Percentiles rank a stretch among this genome's conserved stretches.
These are phyloP conservation scores for Apiospora arundinis DNA, from an alignment of 2,329 filamentous ascomycete species.

Conservation along the genomic window DNA sequence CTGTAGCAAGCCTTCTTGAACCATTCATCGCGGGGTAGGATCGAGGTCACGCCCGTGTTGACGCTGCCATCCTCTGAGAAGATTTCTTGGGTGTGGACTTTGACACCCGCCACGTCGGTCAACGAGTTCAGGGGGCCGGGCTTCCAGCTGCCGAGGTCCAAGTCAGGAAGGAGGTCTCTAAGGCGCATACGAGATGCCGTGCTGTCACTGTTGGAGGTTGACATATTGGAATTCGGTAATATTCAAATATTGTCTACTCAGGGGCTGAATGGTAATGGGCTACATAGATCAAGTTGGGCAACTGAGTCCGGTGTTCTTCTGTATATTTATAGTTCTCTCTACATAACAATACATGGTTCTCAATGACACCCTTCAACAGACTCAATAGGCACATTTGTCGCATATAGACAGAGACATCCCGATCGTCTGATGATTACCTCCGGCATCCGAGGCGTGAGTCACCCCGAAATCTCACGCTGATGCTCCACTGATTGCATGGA, in stretches of 20 bases:
- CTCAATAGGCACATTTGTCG: not conserved
- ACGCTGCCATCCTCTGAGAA: conserved; percentile 42
- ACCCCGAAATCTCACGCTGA: not conserved
- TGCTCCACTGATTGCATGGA: too few relatives aligned
- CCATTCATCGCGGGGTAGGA: conserved; percentile 54
- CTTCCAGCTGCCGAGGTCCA: conserved; percentile 51
- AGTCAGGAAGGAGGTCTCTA: conserved; percentile 51
- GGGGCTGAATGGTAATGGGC: not conserved
- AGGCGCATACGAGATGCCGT: conserved; percentile 41
- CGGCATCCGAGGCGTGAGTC: not conserved
- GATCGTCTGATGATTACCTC: not conserved
- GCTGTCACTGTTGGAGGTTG: not conserved
- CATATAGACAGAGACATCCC: not conserved
- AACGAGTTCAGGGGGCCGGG: conserved; percentile 55
- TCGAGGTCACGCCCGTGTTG: conserved; percentile 58
- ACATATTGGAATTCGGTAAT: not conserved
- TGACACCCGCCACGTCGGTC: conserved; percentile 57
- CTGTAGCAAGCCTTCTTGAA: conserved; percentile 52
- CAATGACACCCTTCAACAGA: not conserved
- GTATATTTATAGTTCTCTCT: not conserved
- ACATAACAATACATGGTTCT: not conserved
- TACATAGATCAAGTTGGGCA: not conserved
- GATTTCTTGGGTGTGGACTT: conserved; percentile 53
- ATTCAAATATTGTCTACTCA: not conserved
- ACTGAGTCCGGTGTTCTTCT: not conserved